These are phyloP conservation scores for Microcyclosporella mali DNA, from an alignment of 2,329 filamentous ascomycete species.

Conservation along the genomic window DNA sequence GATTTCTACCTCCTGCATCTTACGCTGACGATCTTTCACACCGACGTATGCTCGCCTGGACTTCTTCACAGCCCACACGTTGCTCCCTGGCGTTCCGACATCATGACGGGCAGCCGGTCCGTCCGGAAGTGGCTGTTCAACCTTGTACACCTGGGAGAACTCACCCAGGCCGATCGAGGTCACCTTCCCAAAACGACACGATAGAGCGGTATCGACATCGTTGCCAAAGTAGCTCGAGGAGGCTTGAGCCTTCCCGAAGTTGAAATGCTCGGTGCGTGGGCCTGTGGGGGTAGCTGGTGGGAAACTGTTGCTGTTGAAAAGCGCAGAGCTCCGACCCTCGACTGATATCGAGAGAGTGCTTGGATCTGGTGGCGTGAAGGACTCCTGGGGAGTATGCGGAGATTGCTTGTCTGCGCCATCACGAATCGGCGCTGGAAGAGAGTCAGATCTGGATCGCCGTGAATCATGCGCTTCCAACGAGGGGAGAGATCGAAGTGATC, in stretches of 20 bases:
- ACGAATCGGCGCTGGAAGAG: conserved; percentile 18
- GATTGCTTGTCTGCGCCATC: conserved; percentile 21
- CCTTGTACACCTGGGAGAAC: conserved; percentile 87
- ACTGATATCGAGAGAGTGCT: conserved; percentile 78
- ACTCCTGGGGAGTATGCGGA: conserved; percentile 68
- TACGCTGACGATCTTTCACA: conserved; percentile 69
- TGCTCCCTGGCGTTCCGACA: conserved; percentile 22
- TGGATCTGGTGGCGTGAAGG: conserved; percentile 68
- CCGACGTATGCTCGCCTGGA: conserved; percentile 74
- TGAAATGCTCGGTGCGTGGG: conserved; percentile 52
- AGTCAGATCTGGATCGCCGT: conserved; percentile 19
- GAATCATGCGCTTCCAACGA: conserved; percentile 17
- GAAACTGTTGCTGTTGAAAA: conserved; percentile 41
- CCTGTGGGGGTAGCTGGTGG: conserved; percentile 79
- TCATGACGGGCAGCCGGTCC: conserved; percentile 27
- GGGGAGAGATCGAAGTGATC: conserved; percentile 26
- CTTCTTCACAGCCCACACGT: conserved; percentile 89
- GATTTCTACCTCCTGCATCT: conserved; percentile 76
- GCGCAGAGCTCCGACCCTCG: conserved; percentile 37
- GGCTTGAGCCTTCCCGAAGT: conserved; percentile 39
- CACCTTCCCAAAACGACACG: conserved; percentile 71
- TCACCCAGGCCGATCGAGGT: conserved; percentile 79
- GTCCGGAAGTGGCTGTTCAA: conserved; percentile 46
- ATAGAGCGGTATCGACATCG: conserved; percentile 69
- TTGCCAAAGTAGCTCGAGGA: conserved; percentile 63